phyloP scores from a whole-genome alignment of 2,329 filamentous ascomycete genomes.

The Xylariaceae sp. region DNA sequence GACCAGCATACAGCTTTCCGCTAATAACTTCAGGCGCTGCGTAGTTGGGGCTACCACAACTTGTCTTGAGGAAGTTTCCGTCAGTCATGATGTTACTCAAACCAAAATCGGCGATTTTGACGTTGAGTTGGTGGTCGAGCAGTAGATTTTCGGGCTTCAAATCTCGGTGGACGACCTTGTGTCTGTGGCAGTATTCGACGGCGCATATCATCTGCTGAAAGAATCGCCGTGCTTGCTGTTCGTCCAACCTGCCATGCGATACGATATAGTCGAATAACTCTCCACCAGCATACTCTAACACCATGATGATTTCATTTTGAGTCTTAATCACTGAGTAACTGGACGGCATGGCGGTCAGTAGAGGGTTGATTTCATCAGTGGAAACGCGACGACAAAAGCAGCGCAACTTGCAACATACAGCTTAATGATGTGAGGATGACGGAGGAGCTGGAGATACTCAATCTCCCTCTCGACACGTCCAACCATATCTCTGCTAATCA shows the following conservation, averaged over 20 bases:
- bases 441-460: slow-evolving; percentile 89
- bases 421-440: slow-evolving; percentile 98
- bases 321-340: slow-evolving; percentile 97
- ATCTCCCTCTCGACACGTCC: slow-evolving; percentile 97
- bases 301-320: slow-evolving; percentile 94
- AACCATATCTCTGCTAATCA: slow-evolving; percentile 96
- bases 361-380: background rate
- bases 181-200: slow-evolving; percentile 96
- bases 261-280: slow-evolving; percentile 99
- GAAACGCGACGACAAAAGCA: background rate
- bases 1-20: slow-evolving; percentile 93
- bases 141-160: slow-evolving; percentile 95
- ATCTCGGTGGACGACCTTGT: slow-evolving; percentile 98
- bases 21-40: slow-evolving; percentile 97
- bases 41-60: slow-evolving; percentile 96
- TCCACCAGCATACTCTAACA: slow-evolving; percentile 92
- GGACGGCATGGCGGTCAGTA: slow-evolving; percentile 25
- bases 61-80: slow-evolving; percentile 97
- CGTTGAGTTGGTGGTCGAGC: slow-evolving; percentile 90
- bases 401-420: slow-evolving; percentile 57
- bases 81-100: slow-evolving; percentile 99
- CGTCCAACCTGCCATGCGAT: slow-evolving; percentile 83
- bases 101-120: slow-evolving; percentile 98
- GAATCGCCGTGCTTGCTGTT: slow-evolving; percentile 90
- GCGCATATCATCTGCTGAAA: slow-evolving; percentile 99